Conservation (phyloP, 495 filamentous ascomycete species). For the Aspergillus cristatus region DNA sequence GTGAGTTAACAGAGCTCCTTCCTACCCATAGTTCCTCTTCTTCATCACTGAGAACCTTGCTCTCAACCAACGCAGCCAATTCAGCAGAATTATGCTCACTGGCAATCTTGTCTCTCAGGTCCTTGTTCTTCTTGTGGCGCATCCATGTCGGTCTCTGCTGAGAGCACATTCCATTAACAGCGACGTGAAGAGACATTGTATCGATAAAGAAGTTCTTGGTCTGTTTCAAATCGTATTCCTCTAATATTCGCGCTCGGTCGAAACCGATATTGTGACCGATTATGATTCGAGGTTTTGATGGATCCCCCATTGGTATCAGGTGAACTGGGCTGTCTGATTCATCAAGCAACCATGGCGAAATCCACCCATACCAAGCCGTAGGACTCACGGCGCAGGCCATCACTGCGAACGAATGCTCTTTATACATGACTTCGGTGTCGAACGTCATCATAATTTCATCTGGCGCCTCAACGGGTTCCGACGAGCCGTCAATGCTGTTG, state of each 20-base stretch:
- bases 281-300: conserved; percentile 58
- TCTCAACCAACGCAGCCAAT: conserved; percentile 60
- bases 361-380: conserved; percentile 91
- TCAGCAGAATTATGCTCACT: conserved; percentile 61
- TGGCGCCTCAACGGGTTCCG: conserved; percentile 64
- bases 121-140: conserved; percentile 83
- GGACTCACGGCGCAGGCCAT: conserved; percentile 92
- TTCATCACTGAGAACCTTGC: conserved; percentile 59
- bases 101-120: conserved; percentile 72
- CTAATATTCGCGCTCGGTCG: conserved; percentile 76
- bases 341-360: conserved; percentile 89
- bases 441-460: conserved; percentile 78
- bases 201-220: conserved; percentile 83
- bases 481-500: conserved; percentile 56
- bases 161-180: conserved; percentile 98
- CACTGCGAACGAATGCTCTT: conserved; percentile 78
- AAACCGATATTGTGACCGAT: conserved; percentile 96
- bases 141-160: conserved; percentile 93
- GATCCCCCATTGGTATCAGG: conserved; percentile 76
- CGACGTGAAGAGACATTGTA: conserved; percentile 97
- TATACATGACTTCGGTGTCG: conserved; percentile 96
- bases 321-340: conserved; percentile 71
- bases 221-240: conserved; percentile 82
- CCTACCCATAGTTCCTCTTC: conserved; percentile 94
- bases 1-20: conserved; percentile 86